Evolutionary conservation across 108 stramenopile genomes (phyloP).

Genomic region (Fragilaria radians): DNA sequence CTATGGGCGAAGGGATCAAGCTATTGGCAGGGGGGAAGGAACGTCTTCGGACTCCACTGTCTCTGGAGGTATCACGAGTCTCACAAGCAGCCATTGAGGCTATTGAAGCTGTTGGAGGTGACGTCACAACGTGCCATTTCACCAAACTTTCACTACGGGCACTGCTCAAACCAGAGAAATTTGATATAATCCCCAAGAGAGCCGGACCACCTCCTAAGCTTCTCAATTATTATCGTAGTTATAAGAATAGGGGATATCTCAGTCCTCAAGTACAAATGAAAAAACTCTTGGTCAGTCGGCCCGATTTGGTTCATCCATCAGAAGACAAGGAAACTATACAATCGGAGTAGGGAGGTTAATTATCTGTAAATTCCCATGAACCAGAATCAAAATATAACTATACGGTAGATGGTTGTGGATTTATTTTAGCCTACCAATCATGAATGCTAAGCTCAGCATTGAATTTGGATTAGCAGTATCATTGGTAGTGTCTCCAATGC

Average conservation of each 20-base stretch:
- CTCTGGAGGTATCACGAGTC: conserved; percentile 88
- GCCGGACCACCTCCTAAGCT: conserved; percentile 92
- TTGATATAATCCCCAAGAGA: conserved; percentile 67
- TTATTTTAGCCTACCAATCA: too few species aligned
- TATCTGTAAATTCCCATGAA: too few species aligned
- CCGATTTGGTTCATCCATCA: too few species aligned
- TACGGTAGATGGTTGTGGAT: too few species aligned
- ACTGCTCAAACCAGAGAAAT: conserved; percentile 92
- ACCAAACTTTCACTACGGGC: conserved; percentile 88
- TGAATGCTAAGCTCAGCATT: too few species aligned
- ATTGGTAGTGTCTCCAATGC: too few species aligned
- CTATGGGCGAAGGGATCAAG: conserved; percentile 87
- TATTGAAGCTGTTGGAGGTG: conserved; percentile 88
- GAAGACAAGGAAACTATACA: too few species aligned
- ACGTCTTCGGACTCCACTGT: conserved; percentile 52
- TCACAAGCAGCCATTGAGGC: conserved; percentile 83
- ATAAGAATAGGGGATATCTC: conserved; percentile 87
- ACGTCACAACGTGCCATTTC: conserved; percentile 95
- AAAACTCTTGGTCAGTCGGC: conserved; percentile 45
- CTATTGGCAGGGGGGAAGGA: conserved; percentile 65
- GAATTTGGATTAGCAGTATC: too few species aligned
- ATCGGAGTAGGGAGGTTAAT: too few species aligned
- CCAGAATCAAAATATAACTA: too few species aligned
- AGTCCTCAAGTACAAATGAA: conserved; percentile 87
- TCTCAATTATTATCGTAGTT: conserved; percentile 92